These are phyloP conservation scores for Caryopteris hybrid DNA, from an alignment of 305 asterid genomes.

Conservation along the genomic window DNA sequence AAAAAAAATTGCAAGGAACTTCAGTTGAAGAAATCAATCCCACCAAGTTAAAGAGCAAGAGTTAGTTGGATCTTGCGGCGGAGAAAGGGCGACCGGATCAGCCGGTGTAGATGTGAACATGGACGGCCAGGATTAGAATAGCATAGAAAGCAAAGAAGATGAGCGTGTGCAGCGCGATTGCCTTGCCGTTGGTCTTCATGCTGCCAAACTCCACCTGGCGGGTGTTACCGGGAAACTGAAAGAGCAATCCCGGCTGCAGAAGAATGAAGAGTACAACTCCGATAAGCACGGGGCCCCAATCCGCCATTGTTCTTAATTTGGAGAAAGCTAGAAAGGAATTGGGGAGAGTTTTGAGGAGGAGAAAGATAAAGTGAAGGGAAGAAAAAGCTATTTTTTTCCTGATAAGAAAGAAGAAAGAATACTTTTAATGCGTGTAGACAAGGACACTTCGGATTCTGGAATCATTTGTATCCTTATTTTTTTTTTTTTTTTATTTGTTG, in stretches of 20 bases:
- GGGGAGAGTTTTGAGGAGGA: too few relatives aligned
- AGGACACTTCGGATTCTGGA: slow-evolving; percentile 12
- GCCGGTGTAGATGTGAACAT: slow-evolving; percentile 31
- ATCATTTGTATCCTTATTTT: too few relatives aligned
- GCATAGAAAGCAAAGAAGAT: slow-evolving; percentile 68
- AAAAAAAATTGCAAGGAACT: too few relatives aligned
- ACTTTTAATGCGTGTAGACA: not conserved
- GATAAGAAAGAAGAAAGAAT: not conserved
- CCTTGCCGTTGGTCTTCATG: slow-evolving; percentile 79
- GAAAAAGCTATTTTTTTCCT: not conserved
- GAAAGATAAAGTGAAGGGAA: not conserved
- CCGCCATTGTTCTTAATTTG: slow-evolving; percentile 79
- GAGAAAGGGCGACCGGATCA: too few relatives aligned
- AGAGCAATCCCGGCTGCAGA: slow-evolving; percentile 67
- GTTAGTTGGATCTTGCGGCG: too few relatives aligned
- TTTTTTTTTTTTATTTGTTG: too few relatives aligned
- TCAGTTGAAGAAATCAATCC: too few relatives aligned
- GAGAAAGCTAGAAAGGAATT: too few relatives aligned
- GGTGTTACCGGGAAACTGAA: slow-evolving; percentile 77
- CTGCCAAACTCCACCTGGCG: slow-evolving; percentile 63
- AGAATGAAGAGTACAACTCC: slow-evolving; percentile 76
- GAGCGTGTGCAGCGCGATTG: slow-evolving; percentile 72
- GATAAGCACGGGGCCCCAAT: slow-evolving; percentile 73
- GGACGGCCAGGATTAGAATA: slow-evolving; percentile 59
- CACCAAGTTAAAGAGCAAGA: too few relatives aligned